These are phyloP conservation scores for Senna siamea DNA, from an alignment of 306 rosid species.

Conservation along the genomic window DNA sequence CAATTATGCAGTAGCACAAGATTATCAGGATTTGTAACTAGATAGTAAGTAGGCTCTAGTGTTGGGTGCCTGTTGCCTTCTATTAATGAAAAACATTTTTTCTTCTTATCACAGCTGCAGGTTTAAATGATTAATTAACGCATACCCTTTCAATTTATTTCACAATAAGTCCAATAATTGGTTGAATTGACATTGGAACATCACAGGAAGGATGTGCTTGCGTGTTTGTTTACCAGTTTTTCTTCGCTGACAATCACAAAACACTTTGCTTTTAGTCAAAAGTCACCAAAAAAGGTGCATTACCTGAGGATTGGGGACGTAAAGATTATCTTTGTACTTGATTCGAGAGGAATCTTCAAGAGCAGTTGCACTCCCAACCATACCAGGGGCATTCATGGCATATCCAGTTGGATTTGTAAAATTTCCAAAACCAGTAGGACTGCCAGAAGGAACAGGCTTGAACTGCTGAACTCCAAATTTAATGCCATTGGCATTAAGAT, in stretches of 20 bases:
- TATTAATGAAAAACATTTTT: background rate
- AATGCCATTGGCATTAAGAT: slow-evolving; percentile 81
- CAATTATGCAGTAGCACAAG: background rate
- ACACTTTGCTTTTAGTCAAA: background rate
- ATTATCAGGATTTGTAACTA: background rate
- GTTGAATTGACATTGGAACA: background rate
- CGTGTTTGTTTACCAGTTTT: background rate
- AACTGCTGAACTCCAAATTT: slow-evolving; percentile 94
- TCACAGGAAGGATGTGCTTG: background rate
- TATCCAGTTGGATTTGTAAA: slow-evolving; percentile 81
- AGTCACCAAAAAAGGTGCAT: slow-evolving; percentile 10
- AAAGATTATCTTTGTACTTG: slow-evolving; percentile 92
- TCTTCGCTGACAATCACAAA: slow-evolving; percentile 1
- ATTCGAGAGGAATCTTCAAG: slow-evolving; percentile 93
- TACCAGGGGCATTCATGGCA: slow-evolving; percentile 84
- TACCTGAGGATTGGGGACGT: slow-evolving; percentile 96
- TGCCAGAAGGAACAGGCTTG: slow-evolving; percentile 91
- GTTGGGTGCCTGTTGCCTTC: background rate
- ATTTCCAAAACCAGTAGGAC: slow-evolving; percentile 86
- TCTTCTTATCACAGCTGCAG: no score
- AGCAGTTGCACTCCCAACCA: slow-evolving; percentile 80
- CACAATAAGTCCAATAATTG: no score
- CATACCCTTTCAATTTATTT: background rate
- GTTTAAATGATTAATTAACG: no score
- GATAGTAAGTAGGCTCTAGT: background rate